Evolutionary conservation across 1,139 yeast species (phyloP), one percentile per base, ranked within the genome.

Genomic region (Saccharomyces hybrid): DNA sequence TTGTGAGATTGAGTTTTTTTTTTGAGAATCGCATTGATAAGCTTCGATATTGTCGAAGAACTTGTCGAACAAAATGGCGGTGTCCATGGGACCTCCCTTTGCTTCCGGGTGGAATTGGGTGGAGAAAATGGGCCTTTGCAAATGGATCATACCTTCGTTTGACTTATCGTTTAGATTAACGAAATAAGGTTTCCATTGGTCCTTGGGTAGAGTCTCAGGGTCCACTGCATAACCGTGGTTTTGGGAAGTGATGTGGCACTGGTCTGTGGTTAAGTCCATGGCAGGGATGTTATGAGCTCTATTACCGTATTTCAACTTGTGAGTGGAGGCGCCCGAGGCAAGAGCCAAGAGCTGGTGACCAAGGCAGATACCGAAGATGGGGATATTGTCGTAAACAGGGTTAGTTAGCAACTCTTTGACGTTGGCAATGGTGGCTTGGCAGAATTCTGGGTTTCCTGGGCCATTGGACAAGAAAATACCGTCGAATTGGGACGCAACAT

Each of bases 91-190:
- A 64, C 99, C 99, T 63, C 99, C 99, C 76, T 91, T 93, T 57
- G 99, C 99, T 73, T 93, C 99, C 49, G 99, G 99, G 71, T 93
- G 99, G 81, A 93, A 93, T 73, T 93, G 99, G 3, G 96, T 89
- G 31, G 97, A 89, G 75, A 91, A 93, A 55, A 91, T 86, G 52
- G 99, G 99, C 69, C 82, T 85, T 47, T 81, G 70, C 59, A 77
- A 80, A 73, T 93, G 98, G 65, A 84, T 85, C 96, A 93, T 90
- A 64, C 99, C 99, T 75, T 93, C 99, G 71, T 93, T 93, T 53
- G 96, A 88, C 71, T 88, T 85, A 72, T 93, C 99, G 71, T 93
- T 93, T 75, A 93, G 79, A 74, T 93, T 93, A 64, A 93, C 81
- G 71, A 93, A 93, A 71, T 84, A 91, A 66, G 89, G 91, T 70